A percentile compares a stretch with the other conserved stretches of the same genome.
These are phyloP conservation scores for Phylloporus scabripes DNA, from an alignment of 768 basidiomycete species.

Conservation along the genomic window DNA sequence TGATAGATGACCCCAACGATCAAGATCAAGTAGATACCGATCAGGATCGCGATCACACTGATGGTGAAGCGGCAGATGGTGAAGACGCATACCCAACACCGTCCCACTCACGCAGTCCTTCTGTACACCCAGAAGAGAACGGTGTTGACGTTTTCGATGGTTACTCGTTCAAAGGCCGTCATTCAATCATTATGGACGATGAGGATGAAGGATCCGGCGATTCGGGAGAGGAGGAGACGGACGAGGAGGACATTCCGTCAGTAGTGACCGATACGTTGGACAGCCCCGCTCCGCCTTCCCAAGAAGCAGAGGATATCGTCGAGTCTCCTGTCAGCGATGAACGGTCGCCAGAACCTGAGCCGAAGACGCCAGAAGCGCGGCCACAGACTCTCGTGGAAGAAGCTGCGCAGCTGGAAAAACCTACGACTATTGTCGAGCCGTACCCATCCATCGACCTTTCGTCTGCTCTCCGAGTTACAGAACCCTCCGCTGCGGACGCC, in stretches of 20 bases:
- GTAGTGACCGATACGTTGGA: constrained; percentile 16
- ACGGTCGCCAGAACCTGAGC: constrained; percentile 47
- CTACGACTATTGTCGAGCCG: constrained; percentile 11
- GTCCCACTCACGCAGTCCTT: constrained; percentile 74
- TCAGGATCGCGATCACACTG: constrained; percentile 61
- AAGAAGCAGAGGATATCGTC: constrained; percentile 29
- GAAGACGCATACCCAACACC: constrained; percentile 77
- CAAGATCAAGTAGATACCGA: constrained; percentile 61
- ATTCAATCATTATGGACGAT: constrained; percentile 73
- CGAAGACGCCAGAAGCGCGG: constrained; percentile 73
- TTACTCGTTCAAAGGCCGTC: constrained; percentile 86
- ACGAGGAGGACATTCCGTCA: constrained; percentile 35
- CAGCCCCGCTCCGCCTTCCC: constrained; percentile 21
- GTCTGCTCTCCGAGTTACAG: constrained; percentile 13
- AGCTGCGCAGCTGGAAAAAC: constrained; percentile 14
- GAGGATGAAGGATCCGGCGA: constrained; percentile 40
- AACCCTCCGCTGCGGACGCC: constrained; percentile 3
- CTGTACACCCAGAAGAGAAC: constrained; percentile 47
- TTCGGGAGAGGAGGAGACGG: constrained; percentile 30
- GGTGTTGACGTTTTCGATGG: constrained; percentile 82
- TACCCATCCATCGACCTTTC: constrained; percentile 10
- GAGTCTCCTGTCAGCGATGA: constrained; percentile 33
- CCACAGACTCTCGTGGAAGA: constrained; percentile 32
- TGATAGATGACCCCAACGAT: constrained; percentile 73
- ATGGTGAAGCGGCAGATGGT: constrained; percentile 66